phyloP scores from a whole-genome alignment of 2,329 filamentous ascomycete genomes.

The Diaporthe citriasiana region DNA sequence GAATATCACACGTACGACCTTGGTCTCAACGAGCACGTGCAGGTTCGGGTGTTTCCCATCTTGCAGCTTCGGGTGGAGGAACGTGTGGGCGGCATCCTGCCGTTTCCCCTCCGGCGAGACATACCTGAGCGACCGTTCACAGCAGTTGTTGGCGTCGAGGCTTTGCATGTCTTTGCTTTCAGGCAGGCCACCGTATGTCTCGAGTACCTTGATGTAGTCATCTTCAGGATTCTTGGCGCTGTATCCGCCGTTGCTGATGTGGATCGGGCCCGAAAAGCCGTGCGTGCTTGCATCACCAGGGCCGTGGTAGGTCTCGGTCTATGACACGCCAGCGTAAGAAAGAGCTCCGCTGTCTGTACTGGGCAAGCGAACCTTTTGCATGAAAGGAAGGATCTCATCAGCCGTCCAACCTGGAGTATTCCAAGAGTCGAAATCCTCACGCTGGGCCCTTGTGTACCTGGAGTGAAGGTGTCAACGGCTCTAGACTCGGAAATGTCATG shows the following conservation, averaged over 20 bases:
- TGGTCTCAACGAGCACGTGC: conserved; percentile 51
- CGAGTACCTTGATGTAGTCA: conserved; percentile 61
- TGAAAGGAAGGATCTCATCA: conserved; percentile 59
- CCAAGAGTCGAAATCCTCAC: conserved; percentile 49
- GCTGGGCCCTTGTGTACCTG: conserved; percentile 48
- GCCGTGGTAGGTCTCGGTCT: conserved; percentile 47
- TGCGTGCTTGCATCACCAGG: conserved; percentile 52
- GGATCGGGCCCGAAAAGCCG: conserved; percentile 62
- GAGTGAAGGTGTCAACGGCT: background rate
- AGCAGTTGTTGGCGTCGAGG: conserved; percentile 57
- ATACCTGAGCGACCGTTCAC: conserved; percentile 48
- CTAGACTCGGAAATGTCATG: too few relatives aligned
- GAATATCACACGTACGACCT: conserved; percentile 64
- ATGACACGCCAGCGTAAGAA: background rate
- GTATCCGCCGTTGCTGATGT: conserved; percentile 63
- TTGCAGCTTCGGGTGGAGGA: conserved; percentile 50
- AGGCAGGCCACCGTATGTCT: conserved; percentile 57
- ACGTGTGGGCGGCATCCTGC: conserved; percentile 49
- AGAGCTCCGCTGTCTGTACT: background rate
- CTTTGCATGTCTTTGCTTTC: conserved; percentile 65
- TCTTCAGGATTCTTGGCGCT: conserved; percentile 53
- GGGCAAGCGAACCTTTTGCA: conserved; percentile 57
- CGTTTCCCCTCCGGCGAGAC: conserved; percentile 56
- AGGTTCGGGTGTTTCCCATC: conserved; percentile 49
- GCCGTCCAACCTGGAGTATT: conserved; percentile 47